These are phyloP conservation scores for Fagus sylvatica DNA, from an alignment of 306 rosid species.

Conservation along the genomic window DNA sequence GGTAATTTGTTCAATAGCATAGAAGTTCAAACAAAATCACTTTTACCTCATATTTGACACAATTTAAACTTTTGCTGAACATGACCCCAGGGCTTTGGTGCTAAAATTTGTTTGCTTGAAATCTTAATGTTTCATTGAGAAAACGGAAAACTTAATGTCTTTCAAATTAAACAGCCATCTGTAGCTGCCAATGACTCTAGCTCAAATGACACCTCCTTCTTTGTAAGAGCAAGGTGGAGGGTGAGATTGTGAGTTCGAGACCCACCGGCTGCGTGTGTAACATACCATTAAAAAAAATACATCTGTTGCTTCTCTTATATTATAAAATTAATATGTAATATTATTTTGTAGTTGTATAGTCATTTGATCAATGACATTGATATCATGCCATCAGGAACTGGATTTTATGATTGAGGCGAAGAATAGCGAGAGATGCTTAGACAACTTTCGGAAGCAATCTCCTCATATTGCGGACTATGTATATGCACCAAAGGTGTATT, in stretches of 20 bases:
- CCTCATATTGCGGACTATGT: conserved; percentile 84
- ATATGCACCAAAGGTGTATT: conserved; percentile 84
- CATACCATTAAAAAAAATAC: too few relatives aligned
- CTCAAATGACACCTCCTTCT: too few relatives aligned
- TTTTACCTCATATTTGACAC: background rate
- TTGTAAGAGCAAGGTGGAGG: too few relatives aligned
- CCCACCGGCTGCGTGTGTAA: too few relatives aligned
- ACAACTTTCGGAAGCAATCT: conserved; percentile 78
- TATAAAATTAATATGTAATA: background rate
- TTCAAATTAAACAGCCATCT: background rate
- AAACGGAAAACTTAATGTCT: background rate
- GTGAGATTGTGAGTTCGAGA: too few relatives aligned
- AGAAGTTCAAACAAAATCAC: background rate
- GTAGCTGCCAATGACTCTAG: background rate
- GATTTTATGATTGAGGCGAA: conserved; percentile 82
- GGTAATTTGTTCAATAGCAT: background rate
- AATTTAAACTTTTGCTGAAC: background rate
- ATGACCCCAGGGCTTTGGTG: background rate
- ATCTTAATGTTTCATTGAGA: background rate
- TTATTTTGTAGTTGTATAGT: conserved; percentile 11
- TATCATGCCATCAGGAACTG: conserved; percentile 67
- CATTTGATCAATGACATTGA: conserved; percentile 30
- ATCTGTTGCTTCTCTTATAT: conserved; percentile 4
- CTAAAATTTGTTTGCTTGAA: background rate
- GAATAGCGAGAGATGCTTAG: conserved; percentile 89